Conservation (phyloP, 495 filamentous ascomycete species). For the Neurospora pannonica region DNA sequence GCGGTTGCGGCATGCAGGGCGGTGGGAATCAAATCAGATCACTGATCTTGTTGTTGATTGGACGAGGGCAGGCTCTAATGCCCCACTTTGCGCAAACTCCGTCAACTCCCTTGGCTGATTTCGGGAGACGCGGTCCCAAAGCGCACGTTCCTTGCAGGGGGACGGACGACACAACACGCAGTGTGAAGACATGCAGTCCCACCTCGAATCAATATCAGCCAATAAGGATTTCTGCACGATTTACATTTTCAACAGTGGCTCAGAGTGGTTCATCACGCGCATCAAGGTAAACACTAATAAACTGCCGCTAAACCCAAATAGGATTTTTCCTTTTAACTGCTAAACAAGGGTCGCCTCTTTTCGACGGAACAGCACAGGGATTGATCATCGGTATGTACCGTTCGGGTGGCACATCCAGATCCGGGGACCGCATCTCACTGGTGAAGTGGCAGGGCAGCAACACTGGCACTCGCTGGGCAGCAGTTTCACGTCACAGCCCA, state of each 20-base stretch:
- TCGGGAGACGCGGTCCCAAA: conserved; percentile 7
- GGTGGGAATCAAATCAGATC: conserved; percentile 36
- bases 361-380: neutral
- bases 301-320: neutral
- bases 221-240: neutral
- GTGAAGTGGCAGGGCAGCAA: neutral
- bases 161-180: neutral
- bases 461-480: neutral
- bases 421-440: neutral
- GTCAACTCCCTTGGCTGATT: conserved; percentile 13
- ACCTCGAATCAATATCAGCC: conserved; percentile 1
- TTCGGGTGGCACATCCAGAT: neutral
- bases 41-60: conserved; percentile 11
- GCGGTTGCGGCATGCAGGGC: conserved; percentile 18
- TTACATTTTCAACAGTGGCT: neutral
- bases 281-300: neutral
- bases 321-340: neutral
- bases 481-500: neutral
- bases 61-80: neutral
- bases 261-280: neutral
- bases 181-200: conserved; percentile 2
- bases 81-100: conserved; percentile 4
- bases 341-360: neutral
- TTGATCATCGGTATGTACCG: neutral
- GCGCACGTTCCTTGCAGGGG: conserved; percentile 4